These are phyloP conservation scores for Setaria viridis DNA, from an alignment of 202 grass and related monocot genomes.

Conservation along the genomic window DNA sequence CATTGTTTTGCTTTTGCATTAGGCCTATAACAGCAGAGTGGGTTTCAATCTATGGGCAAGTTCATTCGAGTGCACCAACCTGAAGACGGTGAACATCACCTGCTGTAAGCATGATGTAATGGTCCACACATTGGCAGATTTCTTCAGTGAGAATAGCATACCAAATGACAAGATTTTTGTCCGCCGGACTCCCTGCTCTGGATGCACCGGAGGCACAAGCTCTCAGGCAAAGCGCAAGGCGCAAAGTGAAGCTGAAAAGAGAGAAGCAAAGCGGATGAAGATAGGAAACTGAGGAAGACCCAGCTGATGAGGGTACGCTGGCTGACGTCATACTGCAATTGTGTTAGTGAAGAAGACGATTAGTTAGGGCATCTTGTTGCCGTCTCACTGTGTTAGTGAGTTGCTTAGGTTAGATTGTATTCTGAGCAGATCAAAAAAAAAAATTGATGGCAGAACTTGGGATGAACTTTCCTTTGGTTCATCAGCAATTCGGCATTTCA, in stretches of 20 bases:
- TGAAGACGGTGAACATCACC: conserved; percentile 45
- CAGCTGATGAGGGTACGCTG: not conserved
- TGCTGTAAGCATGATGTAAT: conserved; percentile 2
- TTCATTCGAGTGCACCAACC: conserved; percentile 29
- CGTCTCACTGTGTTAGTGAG: not conserved
- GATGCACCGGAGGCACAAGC: not conserved
- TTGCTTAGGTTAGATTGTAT: conserved; percentile 11
- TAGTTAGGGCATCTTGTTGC: not conserved
- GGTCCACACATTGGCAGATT: conserved; percentile 11
- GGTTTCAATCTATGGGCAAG: not conserved
- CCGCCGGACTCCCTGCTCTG: not conserved
- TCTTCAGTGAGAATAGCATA: conserved; percentile 22
- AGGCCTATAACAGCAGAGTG: conserved; percentile 23
- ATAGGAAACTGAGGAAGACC: conserved; percentile 20
- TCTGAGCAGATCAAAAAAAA: not conserved
- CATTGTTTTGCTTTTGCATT: not conserved
- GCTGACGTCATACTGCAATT: not conserved
- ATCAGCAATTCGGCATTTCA: not conserved
- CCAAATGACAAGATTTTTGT: conserved; percentile 23
- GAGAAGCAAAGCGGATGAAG: conserved; percentile 13
- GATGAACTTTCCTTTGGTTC: not conserved
- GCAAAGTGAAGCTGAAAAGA: not conserved
- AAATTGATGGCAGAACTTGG: not conserved
- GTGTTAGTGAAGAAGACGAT: not conserved
- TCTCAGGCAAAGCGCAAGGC: not conserved